Evolutionary conservation across 2,329 filamentous ascomycete species (phyloP), one percentile per base, ranked within the genome.

Genomic region (Diaporthe sp.): DNA sequence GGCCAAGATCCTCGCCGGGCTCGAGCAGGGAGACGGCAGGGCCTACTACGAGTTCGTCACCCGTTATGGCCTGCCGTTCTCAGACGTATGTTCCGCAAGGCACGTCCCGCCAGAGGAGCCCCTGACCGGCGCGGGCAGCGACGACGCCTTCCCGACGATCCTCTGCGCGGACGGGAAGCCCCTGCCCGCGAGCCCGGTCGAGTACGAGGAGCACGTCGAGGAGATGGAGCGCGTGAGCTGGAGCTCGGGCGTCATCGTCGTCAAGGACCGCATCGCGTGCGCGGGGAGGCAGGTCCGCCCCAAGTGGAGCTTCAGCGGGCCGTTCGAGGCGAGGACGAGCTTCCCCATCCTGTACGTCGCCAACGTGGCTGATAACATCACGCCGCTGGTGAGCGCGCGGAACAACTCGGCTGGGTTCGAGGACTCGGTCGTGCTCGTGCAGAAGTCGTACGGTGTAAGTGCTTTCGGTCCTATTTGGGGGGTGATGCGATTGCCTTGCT

Each of bases 371-470:
- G 86, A 88, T 72, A 87, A 87, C 17, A 84, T 87, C 15, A 88
- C 87, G 35, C 87, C 87, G 7, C 76, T 85, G 50, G 68, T 82
- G 73, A 82, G 86, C 79, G 80, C 85, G 6, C 74, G 81, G n/a
- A 86, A 85, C 73, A 86, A 86, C 80, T 85, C 80, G 22, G 81
- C 79, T 3, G 81, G 83, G 0, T 89, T 89, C 68, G 82, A 82
- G 0, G 84, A 82, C 19, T 88, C 87, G 0, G 82, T 84, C 0
- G 80, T 90, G 8, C 78, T 90, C 35, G 82, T 85, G 17, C 87
- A 88, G 77, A 86, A 89, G 58, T 85, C 85, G 0, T 89, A 86
- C 53, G 88, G 88, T 6, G 87, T 88, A 82, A 80, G 85, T 80
- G 13, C 7, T 12, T 19, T 19, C n/a, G n/a, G 0, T 27, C 25